Percentiles rank a stretch among this genome's conserved stretches.
phyloP scores from a whole-genome alignment of 2,329 filamentous ascomycete species.

The Pseudocercospora crystallina region DNA sequence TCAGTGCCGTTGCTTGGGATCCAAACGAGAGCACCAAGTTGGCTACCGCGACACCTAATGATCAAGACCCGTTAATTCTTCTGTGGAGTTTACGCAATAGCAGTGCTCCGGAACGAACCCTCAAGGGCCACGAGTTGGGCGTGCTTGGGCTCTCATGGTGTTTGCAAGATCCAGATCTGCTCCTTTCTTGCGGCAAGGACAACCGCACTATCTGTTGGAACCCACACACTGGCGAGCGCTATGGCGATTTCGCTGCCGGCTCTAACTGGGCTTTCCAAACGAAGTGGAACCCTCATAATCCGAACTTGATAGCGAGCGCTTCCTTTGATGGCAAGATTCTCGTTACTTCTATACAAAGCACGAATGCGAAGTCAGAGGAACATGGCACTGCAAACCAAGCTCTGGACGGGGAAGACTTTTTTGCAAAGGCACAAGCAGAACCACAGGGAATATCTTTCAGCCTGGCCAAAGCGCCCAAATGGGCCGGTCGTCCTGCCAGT shows the following conservation, averaged over 20 bases:
- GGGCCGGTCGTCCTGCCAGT: conserved; percentile 81
- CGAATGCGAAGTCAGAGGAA: conserved; percentile 69
- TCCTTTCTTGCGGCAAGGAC: conserved; percentile 94
- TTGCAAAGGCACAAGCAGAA: conserved; percentile 86
- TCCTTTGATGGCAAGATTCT: conserved; percentile 97
- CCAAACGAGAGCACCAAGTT: conserved; percentile 91
- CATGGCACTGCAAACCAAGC: conserved; percentile 64
- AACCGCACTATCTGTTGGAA: conserved; percentile 97
- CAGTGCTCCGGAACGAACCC: conserved; percentile 83
- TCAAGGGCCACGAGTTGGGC: conserved; percentile 91
- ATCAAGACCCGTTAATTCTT: conserved; percentile 81
- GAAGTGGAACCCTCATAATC: conserved; percentile 89
- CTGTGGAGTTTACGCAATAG: conserved; percentile 96
- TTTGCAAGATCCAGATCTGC: conserved; percentile 78
- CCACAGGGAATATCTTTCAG: conserved; percentile 89
- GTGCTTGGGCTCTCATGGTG: conserved; percentile 96
- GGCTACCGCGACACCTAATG: conserved; percentile 85
- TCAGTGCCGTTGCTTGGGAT: conserved; percentile 96
- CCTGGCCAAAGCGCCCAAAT: conserved; percentile 79
- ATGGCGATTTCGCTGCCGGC: conserved; percentile 92
- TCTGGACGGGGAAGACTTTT: conserved; percentile 92
- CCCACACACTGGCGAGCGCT: conserved; percentile 80
- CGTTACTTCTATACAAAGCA: conserved; percentile 91
- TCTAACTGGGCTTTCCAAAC: conserved; percentile 99
- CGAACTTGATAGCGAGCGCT: conserved; percentile 86